Evolutionary conservation across 176 grass and related monocot species (phyloP).

Genomic region (Oryza glaberrima): DNA sequence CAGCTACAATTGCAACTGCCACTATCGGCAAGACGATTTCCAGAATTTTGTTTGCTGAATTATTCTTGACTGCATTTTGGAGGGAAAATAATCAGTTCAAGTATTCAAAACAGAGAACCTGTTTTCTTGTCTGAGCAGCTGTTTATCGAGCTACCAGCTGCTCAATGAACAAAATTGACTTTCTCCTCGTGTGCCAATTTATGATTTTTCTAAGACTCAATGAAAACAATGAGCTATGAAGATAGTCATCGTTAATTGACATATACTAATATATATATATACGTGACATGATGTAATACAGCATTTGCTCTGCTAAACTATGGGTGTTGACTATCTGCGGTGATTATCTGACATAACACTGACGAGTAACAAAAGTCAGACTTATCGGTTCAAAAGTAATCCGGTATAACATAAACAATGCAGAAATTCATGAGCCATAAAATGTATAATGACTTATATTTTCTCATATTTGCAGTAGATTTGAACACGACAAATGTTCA

Average conservation of each 20-base stretch:
- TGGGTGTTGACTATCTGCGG: neutral
- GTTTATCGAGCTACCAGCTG: too few relatives aligned
- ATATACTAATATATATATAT: too few relatives aligned
- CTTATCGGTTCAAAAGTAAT: neutral
- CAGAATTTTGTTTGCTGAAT: conserved; percentile 2
- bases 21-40: conserved; percentile 34
- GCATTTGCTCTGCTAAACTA: neutral
- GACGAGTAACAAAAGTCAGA: neutral
- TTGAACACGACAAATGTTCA: too few relatives aligned
- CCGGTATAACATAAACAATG: too few relatives aligned
- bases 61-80: neutral
- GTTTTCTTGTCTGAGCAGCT: neutral
- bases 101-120: neutral
- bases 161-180: too few relatives aligned
- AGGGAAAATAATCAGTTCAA: neutral
- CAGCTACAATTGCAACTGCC: neutral
- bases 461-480: too few relatives aligned
- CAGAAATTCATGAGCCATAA: too few relatives aligned
- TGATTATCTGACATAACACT: neutral
- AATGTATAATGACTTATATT: too few relatives aligned
- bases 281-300: too few relatives aligned
- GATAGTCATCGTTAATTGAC: neutral
- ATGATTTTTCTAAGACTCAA: neutral
- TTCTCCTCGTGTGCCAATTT: too few relatives aligned
- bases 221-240: neutral